phyloP scores from a whole-genome alignment of 2,329 filamentous ascomycete species.

The Pezizomycotina sp. region DNA sequence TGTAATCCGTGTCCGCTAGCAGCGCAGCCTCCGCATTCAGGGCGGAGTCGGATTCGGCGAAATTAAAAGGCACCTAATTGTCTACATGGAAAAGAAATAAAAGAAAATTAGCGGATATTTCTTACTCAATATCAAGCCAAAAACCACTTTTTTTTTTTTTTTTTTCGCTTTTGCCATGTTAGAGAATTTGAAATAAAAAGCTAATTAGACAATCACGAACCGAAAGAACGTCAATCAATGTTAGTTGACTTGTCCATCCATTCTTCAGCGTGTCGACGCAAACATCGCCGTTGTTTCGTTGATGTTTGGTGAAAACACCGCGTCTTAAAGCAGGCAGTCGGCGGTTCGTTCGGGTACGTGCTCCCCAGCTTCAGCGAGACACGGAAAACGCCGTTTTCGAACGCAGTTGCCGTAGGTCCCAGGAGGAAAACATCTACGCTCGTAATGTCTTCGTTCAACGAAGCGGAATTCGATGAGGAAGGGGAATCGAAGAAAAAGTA shows the following conservation, averaged over 20 bases:
- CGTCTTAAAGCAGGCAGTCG: constrained; percentile 24
- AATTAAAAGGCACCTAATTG: constrained; percentile 24
- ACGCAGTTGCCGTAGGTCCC: constrained; percentile 24
- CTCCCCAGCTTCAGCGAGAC: no score
- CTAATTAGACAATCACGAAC: no score
- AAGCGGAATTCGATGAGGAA: no score
- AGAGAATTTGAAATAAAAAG: no score
- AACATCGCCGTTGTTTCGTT: constrained; percentile 24
- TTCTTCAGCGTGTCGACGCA: constrained; percentile 25
- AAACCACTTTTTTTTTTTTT: no score
- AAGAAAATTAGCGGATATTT: no score
- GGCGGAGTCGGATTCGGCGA: constrained; percentile 23
- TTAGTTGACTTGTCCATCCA: constrained; percentile 24
- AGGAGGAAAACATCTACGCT: constrained; percentile 21
- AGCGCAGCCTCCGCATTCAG: constrained; percentile 25
- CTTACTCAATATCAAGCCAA: no score
- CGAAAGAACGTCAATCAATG: constrained; percentile 23
- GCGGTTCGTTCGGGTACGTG: constrained; percentile 22
- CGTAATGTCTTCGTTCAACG: constrained; percentile 23
- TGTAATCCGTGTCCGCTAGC: constrained; percentile 22
- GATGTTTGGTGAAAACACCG: constrained; percentile 26
- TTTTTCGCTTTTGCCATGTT: no score
- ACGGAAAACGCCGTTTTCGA: constrained; percentile 23
- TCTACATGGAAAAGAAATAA: no score
- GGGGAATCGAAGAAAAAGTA: constrained; percentile 23